Evolutionary conservation across 2,329 filamentous ascomycete species (phyloP), one percentile per base, ranked within the genome.

Genomic region (Madurella mycetomatis): DNA sequence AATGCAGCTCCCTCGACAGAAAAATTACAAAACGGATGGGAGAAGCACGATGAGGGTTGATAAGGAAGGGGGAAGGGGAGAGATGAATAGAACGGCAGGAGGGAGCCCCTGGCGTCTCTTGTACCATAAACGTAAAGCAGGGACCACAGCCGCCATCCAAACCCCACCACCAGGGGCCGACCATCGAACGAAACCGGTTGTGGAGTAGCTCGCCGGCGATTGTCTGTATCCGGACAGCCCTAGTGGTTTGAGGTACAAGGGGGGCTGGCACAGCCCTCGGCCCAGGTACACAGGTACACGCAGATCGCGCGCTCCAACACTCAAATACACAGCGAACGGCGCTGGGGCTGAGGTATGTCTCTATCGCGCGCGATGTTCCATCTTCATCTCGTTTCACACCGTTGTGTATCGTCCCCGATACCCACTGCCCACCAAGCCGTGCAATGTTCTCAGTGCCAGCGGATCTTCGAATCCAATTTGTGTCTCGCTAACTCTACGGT

Each of bases 321-420:
- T 5, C 42, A 34, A 44, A 51, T 12, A 34, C 16, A 18, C 43
- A 17, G 37, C 43, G 0, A 44, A 19, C 16, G 9, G 4, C 12
- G 45, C n/a, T 11, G 37, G 12, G 12, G 16, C 5, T 7, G 17
- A 15, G 37, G 49, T 51, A 47, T 9, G 9, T 39, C 5, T 4
- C 25, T 47, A 55, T 31, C 40, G 8, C 9, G 2, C 34, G n/a
- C 2, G 25, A 2, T 1, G 1, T 31, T 34, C 45, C 49, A 41
- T 47, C 49, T 9, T 55, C 49, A 55, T 55, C 53, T 55, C 49
- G 49, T 52, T 55, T 52, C 39, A 15, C 25, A n/a, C 25, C 3
- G 25, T 25, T 25, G 25, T 7, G 7, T 25, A 25, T 3, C 25
- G 25, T 25, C 25, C 25, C 7, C 25, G 25, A 25, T 25, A 7